A percentile compares a stretch with the other conserved stretches of the same genome.
Conservation (phyloP, 2,329 filamentous ascomycete genomes). For the Periconia macrospinosa region DNA sequence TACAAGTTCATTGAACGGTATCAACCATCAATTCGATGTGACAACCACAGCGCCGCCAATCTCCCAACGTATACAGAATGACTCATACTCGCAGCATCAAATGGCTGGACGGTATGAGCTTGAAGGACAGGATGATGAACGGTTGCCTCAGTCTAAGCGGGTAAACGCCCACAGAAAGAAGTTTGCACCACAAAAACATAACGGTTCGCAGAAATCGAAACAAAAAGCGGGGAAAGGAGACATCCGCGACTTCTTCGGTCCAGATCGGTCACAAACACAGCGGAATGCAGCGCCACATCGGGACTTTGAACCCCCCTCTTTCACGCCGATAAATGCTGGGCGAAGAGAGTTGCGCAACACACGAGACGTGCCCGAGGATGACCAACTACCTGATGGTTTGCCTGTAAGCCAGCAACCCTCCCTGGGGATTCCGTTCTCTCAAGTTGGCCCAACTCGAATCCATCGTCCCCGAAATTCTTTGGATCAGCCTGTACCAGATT, state of each 20-base stretch:
- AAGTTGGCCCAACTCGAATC: not conserved
- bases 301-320: constrained; percentile 1
- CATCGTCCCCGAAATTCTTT: not conserved
- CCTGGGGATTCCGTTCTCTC: constrained; percentile 6
- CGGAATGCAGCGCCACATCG: not conserved
- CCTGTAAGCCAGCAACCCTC: too few relatives aligned
- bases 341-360: not conserved
- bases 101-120: not conserved
- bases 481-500: not conserved
- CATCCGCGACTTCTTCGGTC: constrained; percentile 28
- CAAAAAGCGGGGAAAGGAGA: constrained; percentile 20
- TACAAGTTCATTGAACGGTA: not conserved
- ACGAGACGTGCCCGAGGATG: not conserved
- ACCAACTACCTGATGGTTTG: not conserved
- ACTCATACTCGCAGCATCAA: not conserved
- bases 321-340: constrained; percentile 12
- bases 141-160: constrained; percentile 23
- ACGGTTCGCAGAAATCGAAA: not conserved
- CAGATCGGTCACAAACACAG: not conserved
- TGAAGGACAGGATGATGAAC: constrained; percentile 12
- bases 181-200: constrained; percentile 8
- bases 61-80: not conserved
- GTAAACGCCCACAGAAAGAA: not conserved
- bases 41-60: not conserved
- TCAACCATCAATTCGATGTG: not conserved